Evolutionary conservation across 73 alveolate genomes (phyloP).

Genomic region (Effrenium voratum): DNA sequence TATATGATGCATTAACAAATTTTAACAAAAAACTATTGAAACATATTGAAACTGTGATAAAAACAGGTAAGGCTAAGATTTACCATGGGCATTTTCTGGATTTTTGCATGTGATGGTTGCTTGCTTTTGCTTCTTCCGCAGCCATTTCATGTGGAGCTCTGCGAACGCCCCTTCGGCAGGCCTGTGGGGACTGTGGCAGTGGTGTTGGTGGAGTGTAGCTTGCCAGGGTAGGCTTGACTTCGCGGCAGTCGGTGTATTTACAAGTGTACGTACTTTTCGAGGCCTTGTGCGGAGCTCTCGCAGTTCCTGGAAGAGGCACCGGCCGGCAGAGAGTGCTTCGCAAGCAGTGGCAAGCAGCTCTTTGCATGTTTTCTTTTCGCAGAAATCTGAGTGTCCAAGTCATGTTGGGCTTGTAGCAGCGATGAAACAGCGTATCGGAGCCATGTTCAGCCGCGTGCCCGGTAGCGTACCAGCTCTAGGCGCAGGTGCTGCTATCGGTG

Average conservation of each 20-base stretch:
- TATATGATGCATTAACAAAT: slow-evolving; percentile 12
- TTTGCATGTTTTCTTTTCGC: slow-evolving; percentile 27
- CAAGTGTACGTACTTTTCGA: slow-evolving; percentile 42
- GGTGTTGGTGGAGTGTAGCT: slow-evolving; percentile 26
- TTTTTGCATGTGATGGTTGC: slow-evolving; percentile 34
- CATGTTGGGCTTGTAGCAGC: slow-evolving; percentile 14
- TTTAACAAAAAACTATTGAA: slow-evolving; percentile 8
- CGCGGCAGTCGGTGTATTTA: slow-evolving; percentile 31
- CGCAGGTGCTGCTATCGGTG: slow-evolving; percentile 37
- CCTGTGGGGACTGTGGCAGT: neutral
- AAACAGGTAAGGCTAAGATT: too few species aligned
- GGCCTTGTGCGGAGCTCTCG: slow-evolving; percentile 62
- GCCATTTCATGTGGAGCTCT: slow-evolving; percentile 48
- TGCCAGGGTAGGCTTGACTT: slow-evolving; percentile 40
- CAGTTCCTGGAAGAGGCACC: slow-evolving; percentile 59
- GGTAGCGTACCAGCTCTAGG: slow-evolving; percentile 35
- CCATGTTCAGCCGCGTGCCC: slow-evolving; percentile 30
- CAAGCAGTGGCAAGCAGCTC: slow-evolving; percentile 45
- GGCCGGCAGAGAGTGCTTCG: slow-evolving; percentile 58
- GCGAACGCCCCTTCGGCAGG: slow-evolving; percentile 26
- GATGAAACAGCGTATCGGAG: slow-evolving; percentile 48
- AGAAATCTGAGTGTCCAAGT: slow-evolving; percentile 1
- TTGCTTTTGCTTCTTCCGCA: slow-evolving; percentile 34
- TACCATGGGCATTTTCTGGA: slow-evolving; percentile 19
- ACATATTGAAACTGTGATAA: neutral